Conservation (phyloP, 2,329 filamentous ascomycete species). For the Sclerotinia minor region DNA sequence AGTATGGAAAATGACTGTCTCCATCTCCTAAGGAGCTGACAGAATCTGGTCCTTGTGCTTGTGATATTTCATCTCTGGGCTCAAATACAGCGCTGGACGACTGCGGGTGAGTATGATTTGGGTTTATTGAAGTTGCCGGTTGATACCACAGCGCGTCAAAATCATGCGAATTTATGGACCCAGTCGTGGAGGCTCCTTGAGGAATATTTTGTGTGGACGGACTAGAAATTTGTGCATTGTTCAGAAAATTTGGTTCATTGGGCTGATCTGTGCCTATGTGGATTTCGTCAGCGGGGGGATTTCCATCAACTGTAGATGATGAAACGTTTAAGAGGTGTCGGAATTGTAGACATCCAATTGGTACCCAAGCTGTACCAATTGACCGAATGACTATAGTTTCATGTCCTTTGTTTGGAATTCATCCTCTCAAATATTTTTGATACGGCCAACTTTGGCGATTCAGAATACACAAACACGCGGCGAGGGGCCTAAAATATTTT, state of each 20-base stretch:
- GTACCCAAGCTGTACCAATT: background rate
- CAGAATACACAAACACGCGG: background rate
- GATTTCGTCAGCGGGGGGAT: background rate
- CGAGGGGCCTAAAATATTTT: background rate
- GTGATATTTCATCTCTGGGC: background rate
- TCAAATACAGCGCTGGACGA: slow-evolving; percentile 7
- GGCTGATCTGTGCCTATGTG: slow-evolving; percentile 12
- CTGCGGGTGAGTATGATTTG: background rate
- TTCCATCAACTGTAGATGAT: background rate
- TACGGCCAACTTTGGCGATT: background rate
- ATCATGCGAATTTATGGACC: background rate
- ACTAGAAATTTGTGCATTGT: background rate
- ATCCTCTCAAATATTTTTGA: background rate
- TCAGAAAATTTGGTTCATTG: background rate
- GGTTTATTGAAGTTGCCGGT: background rate
- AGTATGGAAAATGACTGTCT: slow-evolving; percentile 14
- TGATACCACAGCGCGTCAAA: background rate
- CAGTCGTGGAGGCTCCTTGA: background rate
- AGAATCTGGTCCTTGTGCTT: slow-evolving; percentile 12
- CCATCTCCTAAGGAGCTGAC: slow-evolving; percentile 11
- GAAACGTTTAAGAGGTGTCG: background rate
- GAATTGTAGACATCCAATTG: background rate
- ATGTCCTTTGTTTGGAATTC: background rate
- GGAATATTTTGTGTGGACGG: background rate
- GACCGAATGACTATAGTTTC: background rate